Evolutionary conservation across 257 asterid species (phyloP).

Genomic region (Przewalskia tangutica): DNA sequence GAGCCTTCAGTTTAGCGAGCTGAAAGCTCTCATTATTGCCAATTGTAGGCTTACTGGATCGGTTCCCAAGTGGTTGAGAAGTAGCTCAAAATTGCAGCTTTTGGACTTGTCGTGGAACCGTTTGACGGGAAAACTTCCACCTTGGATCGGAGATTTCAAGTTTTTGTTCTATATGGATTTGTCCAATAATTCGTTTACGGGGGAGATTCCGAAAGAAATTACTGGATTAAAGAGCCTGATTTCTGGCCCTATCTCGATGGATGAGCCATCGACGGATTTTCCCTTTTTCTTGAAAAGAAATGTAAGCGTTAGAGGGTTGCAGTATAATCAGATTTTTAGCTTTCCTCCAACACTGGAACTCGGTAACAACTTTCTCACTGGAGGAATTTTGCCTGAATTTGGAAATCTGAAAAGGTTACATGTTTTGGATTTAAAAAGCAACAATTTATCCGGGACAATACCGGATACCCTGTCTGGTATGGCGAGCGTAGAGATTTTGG

Average conservation of each 20-base stretch:
- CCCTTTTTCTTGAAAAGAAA: constrained; percentile 47
- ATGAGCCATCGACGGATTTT: constrained; percentile 41
- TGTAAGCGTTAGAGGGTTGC: constrained; percentile 17
- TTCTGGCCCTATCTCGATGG: constrained; percentile 20
- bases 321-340: constrained; percentile 42
- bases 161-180: constrained; percentile 66
- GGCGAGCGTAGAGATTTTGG: constrained; percentile 54
- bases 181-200: constrained; percentile 58
- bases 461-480: constrained; percentile 48
- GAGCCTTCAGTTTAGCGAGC: constrained; percentile 35
- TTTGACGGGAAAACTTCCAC: constrained; percentile 47
- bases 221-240: constrained; percentile 42
- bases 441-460: constrained; percentile 52
- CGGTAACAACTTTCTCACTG: constrained; percentile 52
- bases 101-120: constrained; percentile 76
- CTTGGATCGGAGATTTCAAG: constrained; percentile 58
- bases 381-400: constrained; percentile 66
- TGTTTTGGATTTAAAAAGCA: constrained; percentile 52
- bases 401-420: constrained; percentile 55
- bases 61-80: constrained; percentile 62
- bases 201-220: constrained; percentile 54
- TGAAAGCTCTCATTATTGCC: constrained; percentile 57
- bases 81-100: constrained; percentile 34
- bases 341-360: constrained; percentile 66
- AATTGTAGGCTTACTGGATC: constrained; percentile 59